phyloP scores from a whole-genome alignment of 306 rosid genomes.

The Medicago arabica region DNA sequence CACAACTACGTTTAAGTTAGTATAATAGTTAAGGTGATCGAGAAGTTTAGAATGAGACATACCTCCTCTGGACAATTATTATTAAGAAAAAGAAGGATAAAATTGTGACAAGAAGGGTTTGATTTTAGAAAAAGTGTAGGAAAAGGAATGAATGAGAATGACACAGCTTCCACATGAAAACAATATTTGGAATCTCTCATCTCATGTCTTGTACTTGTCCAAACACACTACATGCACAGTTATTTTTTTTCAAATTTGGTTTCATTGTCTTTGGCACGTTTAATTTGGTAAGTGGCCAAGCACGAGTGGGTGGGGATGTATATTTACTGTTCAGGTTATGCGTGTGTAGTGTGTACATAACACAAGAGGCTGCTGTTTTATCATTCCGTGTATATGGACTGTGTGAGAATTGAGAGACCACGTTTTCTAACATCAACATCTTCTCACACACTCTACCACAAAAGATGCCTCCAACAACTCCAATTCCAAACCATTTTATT shows the following conservation, averaged over 20 bases:
- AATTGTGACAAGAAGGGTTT: background rate
- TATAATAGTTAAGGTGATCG: background rate
- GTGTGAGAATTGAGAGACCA: constrained; percentile 18
- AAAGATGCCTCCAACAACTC: constrained; percentile 38
- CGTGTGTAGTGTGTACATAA: constrained; percentile 39
- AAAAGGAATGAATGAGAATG: constrained; percentile 36
- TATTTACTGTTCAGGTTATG: background rate
- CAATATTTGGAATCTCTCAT: constrained; percentile 18
- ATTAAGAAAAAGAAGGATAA: constrained; percentile 2
- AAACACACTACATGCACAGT: background rate
- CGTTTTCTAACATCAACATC: constrained; percentile 41
- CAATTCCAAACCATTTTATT: constrained; percentile 34
- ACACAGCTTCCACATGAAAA: constrained; percentile 3
- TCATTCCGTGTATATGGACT: constrained; percentile 47
- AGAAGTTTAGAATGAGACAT: too few relatives aligned
- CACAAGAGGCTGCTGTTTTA: constrained; percentile 33
- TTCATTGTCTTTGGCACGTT: constrained; percentile 37
- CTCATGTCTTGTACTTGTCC: constrained; percentile 41
- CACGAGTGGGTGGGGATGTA: background rate
- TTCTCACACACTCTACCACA: constrained; percentile 1
- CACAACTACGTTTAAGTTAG: too few relatives aligned
- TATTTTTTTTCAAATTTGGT: constrained; percentile 17
- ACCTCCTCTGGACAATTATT: background rate
- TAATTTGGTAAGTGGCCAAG: constrained; percentile 22
- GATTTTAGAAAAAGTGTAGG: constrained; percentile 1